A percentile compares a stretch with the other conserved stretches of the same genome.
These are phyloP conservation scores for Boletus speciosus DNA, from an alignment of 768 basidiomycete species.

Conservation along the genomic window DNA sequence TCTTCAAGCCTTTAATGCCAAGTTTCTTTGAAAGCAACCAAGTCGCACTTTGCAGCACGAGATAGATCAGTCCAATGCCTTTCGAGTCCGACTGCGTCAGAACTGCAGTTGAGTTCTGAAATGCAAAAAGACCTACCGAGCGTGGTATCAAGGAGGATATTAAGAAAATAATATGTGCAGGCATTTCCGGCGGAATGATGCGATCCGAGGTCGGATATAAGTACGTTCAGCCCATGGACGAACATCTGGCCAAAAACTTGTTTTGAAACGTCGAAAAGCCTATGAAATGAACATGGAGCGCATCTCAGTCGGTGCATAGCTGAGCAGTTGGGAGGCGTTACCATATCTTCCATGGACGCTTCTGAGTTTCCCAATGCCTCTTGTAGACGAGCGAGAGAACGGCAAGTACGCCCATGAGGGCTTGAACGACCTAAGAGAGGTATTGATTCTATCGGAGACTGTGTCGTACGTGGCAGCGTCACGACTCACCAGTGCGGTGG, in stretches of 20 bases:
- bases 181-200: conserved; percentile 72
- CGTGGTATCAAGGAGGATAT: conserved; percentile 75
- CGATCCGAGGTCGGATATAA: conserved; percentile 77
- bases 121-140: conserved; percentile 54
- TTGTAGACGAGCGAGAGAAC: conserved; percentile 84
- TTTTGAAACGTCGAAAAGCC: conserved; percentile 92
- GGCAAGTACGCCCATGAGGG: conserved; percentile 87
- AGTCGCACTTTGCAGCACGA: conserved; percentile 62
- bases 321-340: conserved; percentile 30
- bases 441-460: neutral
- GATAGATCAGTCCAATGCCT: conserved; percentile 81
- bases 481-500: conserved; percentile 41
- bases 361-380: conserved; percentile 79
- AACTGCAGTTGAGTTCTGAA: neutral
- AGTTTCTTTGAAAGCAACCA: conserved; percentile 61
- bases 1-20: conserved; percentile 71
- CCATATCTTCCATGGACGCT: conserved; percentile 94
- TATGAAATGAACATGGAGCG: conserved; percentile 25
- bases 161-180: conserved; percentile 89
- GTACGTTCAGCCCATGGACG: conserved; percentile 73
- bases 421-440: conserved; percentile 65
- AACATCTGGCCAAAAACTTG: conserved; percentile 85
- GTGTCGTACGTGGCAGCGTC: neutral
- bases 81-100: conserved; percentile 6
- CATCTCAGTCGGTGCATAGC: conserved; percentile 2